Percentiles rank a stretch among this genome's conserved stretches.
These are phyloP conservation scores for Coniella vitis DNA, from an alignment of 2,329 filamentous ascomycete genomes.

Conservation along the genomic window DNA sequence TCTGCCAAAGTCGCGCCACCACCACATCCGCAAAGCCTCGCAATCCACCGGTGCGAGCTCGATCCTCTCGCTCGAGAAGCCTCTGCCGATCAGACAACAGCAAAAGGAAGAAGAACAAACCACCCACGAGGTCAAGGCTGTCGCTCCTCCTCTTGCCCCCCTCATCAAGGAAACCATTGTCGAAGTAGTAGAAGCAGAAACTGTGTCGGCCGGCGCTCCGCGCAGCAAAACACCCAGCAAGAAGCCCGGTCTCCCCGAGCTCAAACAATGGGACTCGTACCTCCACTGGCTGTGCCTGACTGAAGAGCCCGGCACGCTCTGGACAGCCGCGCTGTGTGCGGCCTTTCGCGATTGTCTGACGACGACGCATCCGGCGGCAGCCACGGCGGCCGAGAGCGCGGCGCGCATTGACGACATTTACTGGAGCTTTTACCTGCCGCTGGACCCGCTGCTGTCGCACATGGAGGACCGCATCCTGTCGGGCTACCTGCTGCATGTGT, in stretches of 20 bases:
- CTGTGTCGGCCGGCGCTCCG: background rate
- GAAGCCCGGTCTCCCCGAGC: slow-evolving; percentile 1
- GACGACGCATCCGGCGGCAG: background rate
- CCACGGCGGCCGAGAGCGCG: slow-evolving; percentile 9
- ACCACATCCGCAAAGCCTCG: slow-evolving; percentile 11
- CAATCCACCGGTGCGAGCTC: slow-evolving; percentile 9
- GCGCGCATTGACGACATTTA: slow-evolving; percentile 15
- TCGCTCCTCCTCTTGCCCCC: no score
- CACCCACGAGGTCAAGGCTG: background rate
- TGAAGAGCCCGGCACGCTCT: slow-evolving; percentile 13
- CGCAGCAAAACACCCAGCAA: background rate
- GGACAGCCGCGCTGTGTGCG: slow-evolving; percentile 11
- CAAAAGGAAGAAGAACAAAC: background rate
- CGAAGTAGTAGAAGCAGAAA: slow-evolving; percentile 1
- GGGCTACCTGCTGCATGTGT: slow-evolving; percentile 14
- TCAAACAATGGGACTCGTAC: slow-evolving; percentile 14
- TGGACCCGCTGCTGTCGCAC: slow-evolving; percentile 9
- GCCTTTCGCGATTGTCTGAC: slow-evolving; percentile 11
- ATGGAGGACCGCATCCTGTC: slow-evolving; percentile 15
- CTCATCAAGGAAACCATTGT: slow-evolving; percentile 9
- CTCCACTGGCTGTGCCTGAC: slow-evolving; percentile 13
- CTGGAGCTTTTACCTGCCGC: slow-evolving; percentile 15
- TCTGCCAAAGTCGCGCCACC: slow-evolving; percentile 11
- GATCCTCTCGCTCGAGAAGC: background rate
- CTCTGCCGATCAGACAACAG: background rate